phyloP scores from a whole-genome alignment of 495 filamentous ascomycete species.

The Annulohypoxylon nitens region DNA sequence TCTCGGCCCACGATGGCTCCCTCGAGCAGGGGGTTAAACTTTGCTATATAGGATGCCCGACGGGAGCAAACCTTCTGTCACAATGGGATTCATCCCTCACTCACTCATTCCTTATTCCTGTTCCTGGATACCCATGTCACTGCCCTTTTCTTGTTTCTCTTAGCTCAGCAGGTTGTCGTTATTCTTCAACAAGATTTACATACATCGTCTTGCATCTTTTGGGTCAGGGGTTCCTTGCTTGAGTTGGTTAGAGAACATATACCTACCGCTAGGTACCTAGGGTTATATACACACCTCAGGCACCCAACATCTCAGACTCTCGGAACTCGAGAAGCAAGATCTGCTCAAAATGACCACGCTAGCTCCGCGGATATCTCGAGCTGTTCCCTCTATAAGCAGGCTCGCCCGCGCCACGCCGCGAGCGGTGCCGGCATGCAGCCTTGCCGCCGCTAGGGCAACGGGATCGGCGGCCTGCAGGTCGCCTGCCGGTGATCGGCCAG shows the following conservation, averaged over 20 bases:
- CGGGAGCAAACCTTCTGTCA: conserved; percentile 11
- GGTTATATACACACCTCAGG: conserved; percentile 1
- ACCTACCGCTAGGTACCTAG: background rate
- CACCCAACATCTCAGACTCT: background rate
- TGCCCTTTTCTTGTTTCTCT: conserved; percentile 4
- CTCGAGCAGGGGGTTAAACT: conserved; percentile 17
- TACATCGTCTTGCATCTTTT: conserved; percentile 21
- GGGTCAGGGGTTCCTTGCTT: conserved; percentile 3
- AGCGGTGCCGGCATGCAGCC: conserved; percentile 18
- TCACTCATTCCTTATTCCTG: conserved; percentile 11
- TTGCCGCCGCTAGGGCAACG: conserved; percentile 24
- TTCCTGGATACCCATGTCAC: conserved; percentile 12
- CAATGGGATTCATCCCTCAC: conserved; percentile 14
- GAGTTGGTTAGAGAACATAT: conserved; percentile 4
- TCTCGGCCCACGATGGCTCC: conserved; percentile 42
- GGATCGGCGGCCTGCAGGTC: conserved; percentile 12
- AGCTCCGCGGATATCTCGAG: conserved; percentile 41
- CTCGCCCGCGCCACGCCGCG: conserved; percentile 38
- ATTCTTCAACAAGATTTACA: conserved; percentile 17
- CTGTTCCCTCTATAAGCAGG: conserved; percentile 36
- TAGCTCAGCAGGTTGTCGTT: conserved; percentile 10
- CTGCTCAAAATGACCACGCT: conserved; percentile 44
- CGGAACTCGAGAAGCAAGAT: background rate
- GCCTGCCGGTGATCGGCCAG: conserved; percentile 19
- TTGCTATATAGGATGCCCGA: conserved; percentile 41